Base-by-base conservation (phyloP, 2,329 filamentous ascomycete species). In the Juglanconis juglandina region DNA sequence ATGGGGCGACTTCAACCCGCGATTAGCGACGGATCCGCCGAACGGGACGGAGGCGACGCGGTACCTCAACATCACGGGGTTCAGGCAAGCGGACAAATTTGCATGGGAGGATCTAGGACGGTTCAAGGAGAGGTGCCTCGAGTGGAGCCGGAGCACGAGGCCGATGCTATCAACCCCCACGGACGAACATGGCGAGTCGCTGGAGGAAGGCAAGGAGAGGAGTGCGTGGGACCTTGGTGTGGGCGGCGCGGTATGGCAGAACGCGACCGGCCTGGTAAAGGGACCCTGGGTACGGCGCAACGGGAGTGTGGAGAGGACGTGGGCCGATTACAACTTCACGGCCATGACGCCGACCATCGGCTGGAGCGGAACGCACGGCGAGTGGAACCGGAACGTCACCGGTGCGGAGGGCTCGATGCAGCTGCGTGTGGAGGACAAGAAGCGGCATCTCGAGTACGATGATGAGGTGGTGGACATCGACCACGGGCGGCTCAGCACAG, bases 381-480 rank as follows among this genome's bases (percentile, higher is more conserved):
- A 86, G 13, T 96, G 91, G 82, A 85, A 85, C 33, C 84, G 91
- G 64, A 97, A 97, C 72, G 80, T 96, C 61, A 96, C 92, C 0
- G 90, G 91, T 1, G 70, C 73, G 2, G 80, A 85, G 53, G 91
- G 91, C 13, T 86, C 83, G 63, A 82, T 96, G 62, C 81, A 87
- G 63, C 70, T 96, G 60, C 83, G 87, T 58, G 77, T 96, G 50
- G 83, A 85, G 14, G 83, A 86, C 68, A 75, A 77, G 60, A 78
- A 78, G 30, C 71, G 76, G n/a, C 71, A 73, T 4, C 69, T 73
- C 2, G 72, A 75, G 30, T 82, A 81, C 57, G 75, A 77, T 56
- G 75, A 79, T 59, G 44, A 54, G n/a, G 37, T 61, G 3, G 54
- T 55, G 8, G 60, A 48, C 37, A 34, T 53, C 32, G 55, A 66